Base-by-base conservation (phyloP, 352 stramenopile species). In the Halophytophthora polymorphica region DNA sequence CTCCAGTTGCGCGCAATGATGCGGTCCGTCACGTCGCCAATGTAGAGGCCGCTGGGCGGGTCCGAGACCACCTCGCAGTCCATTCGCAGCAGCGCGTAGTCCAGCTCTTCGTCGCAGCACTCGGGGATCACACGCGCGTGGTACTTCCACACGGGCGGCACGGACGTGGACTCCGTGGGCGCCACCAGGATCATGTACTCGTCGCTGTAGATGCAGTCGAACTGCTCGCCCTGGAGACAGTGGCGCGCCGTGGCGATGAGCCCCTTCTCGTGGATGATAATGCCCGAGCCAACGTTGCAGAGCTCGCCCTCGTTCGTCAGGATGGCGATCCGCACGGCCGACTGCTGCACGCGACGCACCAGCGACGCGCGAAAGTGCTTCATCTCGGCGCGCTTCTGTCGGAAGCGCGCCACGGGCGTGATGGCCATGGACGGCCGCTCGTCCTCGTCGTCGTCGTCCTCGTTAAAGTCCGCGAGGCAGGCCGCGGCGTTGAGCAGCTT, bases 131-230 rank as follows among this genome's bases (percentile, higher is more conserved):
- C 82, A 23, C 73, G 71, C 4, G 82, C 82, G 47, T 91, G 82
- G 62, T 94, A 94, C 45, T 90, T 92, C 84, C 84, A 94, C 18
- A 91, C 53, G 10, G 84, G 84, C 4, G 84, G 73, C 34, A 83
- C 29, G 29, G 79, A 91, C 17, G 84, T 91, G 11, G 81, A 88
- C 66, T 93, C 82, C 10, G 84, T 94, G 14, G 79, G 82, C 1
- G 84, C 84, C 0, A 94, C 76, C 15, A 94, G 64, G 48, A 94
- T 87, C 84, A 93, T 92, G 51, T 86, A 94, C 52, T 91, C 83
- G 51, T 92, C 77, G 48, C 82, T 90, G 60, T 92, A 89, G 40
- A 92, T 89, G 53, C 83, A 90, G 47, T 94, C 80, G 55, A 91
- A 94, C 59, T 90, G 79, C 49, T 94, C 84, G 43, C 84, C 81